Percentiles rank a stretch among this genome's conserved stretches.
Conservation (phyloP, 2,329 filamentous ascomycete species). For the Fusarium sp. region DNA sequence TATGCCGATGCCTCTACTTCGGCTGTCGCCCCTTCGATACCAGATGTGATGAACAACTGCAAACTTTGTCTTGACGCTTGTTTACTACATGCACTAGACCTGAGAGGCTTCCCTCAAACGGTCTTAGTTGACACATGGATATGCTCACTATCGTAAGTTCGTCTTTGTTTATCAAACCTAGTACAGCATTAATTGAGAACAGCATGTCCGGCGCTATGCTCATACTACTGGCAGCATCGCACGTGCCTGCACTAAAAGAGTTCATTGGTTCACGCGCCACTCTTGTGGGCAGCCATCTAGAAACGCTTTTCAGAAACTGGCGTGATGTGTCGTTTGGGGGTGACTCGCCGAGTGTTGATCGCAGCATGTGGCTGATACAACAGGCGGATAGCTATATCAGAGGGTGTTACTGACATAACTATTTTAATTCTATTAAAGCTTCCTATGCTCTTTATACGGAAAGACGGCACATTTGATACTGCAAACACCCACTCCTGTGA, state of each 20-base stretch:
- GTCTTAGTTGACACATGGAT: slow-evolving; percentile 68
- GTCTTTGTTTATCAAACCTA: rapidly evolving
- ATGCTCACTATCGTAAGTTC: slow-evolving; percentile 64
- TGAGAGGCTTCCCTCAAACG: slow-evolving; percentile 63
- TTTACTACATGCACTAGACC: slow-evolving; percentile 62
- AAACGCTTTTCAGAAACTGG: slow-evolving; percentile 58
- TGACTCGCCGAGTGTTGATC: slow-evolving; percentile 61
- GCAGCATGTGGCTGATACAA: slow-evolving; percentile 61
- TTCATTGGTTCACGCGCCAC: slow-evolving; percentile 57
- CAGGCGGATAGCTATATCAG: slow-evolving; percentile 60
- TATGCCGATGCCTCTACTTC: slow-evolving; percentile 42
- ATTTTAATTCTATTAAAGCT: too few species aligned
- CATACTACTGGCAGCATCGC: slow-evolving; percentile 60
- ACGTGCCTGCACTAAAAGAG: slow-evolving; percentile 54
- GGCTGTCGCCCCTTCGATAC: slow-evolving; percentile 45
- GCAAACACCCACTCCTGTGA: too few species aligned
- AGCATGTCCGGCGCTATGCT: slow-evolving; percentile 66
- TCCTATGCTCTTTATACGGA: too few species aligned
- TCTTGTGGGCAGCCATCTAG: slow-evolving; percentile 58
- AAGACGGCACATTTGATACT: too few species aligned
- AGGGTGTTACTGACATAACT: slow-evolving; percentile 38
- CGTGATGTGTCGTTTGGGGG: slow-evolving; percentile 55
- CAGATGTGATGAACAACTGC: slow-evolving; percentile 58
- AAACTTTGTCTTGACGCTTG: slow-evolving; percentile 63
- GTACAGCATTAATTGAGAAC: background rate